Base-by-base conservation (phyloP, 2,329 filamentous ascomycete species). In the Lojkania enalia region DNA sequence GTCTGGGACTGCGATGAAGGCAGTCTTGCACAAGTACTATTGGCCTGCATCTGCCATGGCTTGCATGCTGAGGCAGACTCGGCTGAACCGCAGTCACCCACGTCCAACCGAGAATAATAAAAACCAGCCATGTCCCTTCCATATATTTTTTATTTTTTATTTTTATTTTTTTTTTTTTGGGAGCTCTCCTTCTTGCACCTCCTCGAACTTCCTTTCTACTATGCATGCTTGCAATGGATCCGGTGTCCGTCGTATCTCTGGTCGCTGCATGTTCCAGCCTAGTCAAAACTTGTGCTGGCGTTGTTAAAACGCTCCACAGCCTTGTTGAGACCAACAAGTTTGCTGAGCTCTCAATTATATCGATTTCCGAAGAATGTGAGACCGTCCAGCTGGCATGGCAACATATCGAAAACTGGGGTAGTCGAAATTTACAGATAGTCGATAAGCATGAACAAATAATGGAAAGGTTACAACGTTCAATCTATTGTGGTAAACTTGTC, bases 351-450 rank as follows among this genome's bases (percentile, higher is more conserved):
- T 33, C 42, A 7, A 51, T 54, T 11, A 3, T 54, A 18, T 44
- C 44, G 5, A 35, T 54, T 18, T 20, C 39, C 23, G 42, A 54
- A 38, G 51, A 54, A 35, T 54, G 48, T 37, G 39, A 20, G 13
- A 54, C 39, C 15, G 42, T 54, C n/a, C 29, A 46, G 37, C 40
- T 54, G 13, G 51, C 51, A 3, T 54, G 45, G 48, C 9, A 15
- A 12, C 29, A 32, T 3, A 31, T 54, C 18, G 44, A 44, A 35
- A 5, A 23, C 5, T 54, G 45, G 38, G 45, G 39, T 1, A 23
- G 37, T 12, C 6, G 15, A 11, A 15, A 39, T 16, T 27, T 42
- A 23, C 19, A 40, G 12, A 4, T 20, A 21, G 9, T 27, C 3
- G 41, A 46, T 9, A 13, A 36, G 12, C 14, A 40, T 16, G 32